Conservation (phyloP, 2,329 filamentous ascomycete genomes). For the Arthroderma sp. region DNA sequence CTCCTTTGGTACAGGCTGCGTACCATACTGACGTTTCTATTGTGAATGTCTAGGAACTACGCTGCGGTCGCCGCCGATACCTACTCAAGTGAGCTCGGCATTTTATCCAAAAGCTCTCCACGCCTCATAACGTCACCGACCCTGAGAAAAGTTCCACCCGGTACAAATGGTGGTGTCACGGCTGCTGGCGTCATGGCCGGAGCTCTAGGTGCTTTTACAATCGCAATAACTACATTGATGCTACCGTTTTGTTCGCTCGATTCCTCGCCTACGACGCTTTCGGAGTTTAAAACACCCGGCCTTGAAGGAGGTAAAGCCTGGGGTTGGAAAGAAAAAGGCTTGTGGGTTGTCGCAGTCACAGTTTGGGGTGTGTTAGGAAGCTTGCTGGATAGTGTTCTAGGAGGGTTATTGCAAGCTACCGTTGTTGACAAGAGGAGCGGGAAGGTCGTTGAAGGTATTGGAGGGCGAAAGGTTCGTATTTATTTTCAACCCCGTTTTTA, state of each 20-base stretch:
- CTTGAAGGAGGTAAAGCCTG: constrained; percentile 27
- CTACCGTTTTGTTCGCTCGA: constrained; percentile 51
- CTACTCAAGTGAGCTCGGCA: constrained; percentile 88
- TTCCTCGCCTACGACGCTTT: background rate
- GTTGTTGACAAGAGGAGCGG: constrained; percentile 73
- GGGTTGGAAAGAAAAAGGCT: constrained; percentile 40
- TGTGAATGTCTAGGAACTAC: constrained; percentile 48
- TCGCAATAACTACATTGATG: constrained; percentile 55
- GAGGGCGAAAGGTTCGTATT: constrained; percentile 46
- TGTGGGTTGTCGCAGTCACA: constrained; percentile 44
- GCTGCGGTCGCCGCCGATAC: constrained; percentile 87
- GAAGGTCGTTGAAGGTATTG: constrained; percentile 78
- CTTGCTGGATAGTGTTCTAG: constrained; percentile 74
- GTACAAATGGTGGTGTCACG: constrained; percentile 90
- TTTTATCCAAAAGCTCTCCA: constrained; percentile 61
- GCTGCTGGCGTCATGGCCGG: constrained; percentile 60
- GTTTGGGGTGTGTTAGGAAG: constrained; percentile 67
- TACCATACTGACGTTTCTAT: background rate
- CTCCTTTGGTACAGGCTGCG: background rate
- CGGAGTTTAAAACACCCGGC: constrained; percentile 13
- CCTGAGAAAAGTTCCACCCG: constrained; percentile 67
- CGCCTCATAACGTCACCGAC: constrained; percentile 72
- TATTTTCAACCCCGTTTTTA: background rate
- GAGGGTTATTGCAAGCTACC: constrained; percentile 71
- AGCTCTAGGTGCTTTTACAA: constrained; percentile 54